phyloP scores from a whole-genome alignment of 495 filamentous ascomycete genomes.

The Penicillium goetzii region DNA sequence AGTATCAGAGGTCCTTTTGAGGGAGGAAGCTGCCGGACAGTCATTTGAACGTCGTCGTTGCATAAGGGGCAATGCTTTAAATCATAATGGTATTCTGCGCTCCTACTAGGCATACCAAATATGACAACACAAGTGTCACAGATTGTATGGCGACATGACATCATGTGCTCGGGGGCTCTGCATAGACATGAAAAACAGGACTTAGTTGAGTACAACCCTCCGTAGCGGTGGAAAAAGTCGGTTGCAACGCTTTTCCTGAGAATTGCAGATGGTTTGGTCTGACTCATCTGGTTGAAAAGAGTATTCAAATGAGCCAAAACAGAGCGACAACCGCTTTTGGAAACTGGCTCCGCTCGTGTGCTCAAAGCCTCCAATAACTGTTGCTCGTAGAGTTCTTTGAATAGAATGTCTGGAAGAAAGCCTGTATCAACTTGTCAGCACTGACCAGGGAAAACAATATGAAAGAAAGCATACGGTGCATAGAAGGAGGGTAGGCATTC shows the following conservation, averaged over 20 bases:
- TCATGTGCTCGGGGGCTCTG: constrained; percentile 31
- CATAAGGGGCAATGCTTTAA: constrained; percentile 23
- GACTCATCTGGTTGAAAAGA: too few relatives aligned
- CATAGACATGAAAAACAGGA: constrained; percentile 33
- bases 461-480: too few relatives aligned
- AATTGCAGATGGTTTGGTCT: too few relatives aligned
- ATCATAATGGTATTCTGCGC: constrained; percentile 22
- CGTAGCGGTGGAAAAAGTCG: neutral
- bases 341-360: too few relatives aligned
- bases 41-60: constrained; percentile 39
- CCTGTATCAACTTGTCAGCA: too few relatives aligned
- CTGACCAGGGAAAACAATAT: too few relatives aligned
- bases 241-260: neutral
- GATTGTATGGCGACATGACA: constrained; percentile 37
- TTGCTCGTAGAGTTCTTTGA: too few relatives aligned
- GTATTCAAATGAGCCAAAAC: too few relatives aligned
- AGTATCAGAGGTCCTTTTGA: constrained; percentile 56
- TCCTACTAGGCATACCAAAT: constrained; percentile 17
- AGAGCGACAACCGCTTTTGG: too few relatives aligned
- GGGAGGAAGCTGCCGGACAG: constrained; percentile 34
- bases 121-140: constrained; percentile 34
- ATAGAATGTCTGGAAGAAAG: too few relatives aligned
- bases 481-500: too few relatives aligned
- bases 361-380: too few relatives aligned
- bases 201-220: neutral